Evolutionary conservation across 2,329 filamentous ascomycete genomes (phyloP), one percentile per base, ranked within the genome.

Genomic region (Phialophora expanda): DNA sequence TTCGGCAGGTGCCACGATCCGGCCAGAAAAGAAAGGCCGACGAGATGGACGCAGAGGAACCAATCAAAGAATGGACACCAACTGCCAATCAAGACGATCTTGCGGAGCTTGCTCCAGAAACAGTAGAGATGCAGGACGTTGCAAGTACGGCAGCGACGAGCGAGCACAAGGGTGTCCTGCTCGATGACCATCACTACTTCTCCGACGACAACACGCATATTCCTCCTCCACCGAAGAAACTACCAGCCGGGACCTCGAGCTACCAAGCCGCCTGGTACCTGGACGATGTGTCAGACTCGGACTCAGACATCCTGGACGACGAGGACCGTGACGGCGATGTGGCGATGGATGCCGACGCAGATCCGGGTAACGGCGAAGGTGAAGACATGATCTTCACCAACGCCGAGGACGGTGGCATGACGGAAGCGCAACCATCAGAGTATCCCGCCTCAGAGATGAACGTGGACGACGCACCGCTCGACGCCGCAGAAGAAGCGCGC

Each of bases 171-270:
- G 95, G 94, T 70, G 95, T 99, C 0, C 81, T 99, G 48, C 84
- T 99, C 9, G 95, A 99, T 72, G 94, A 98, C 71, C 94, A 99
- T 77, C 94, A 98, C 76, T 99, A 99, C 78, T 99, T 98, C 75
- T 93, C 93, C 0, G 94, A 98, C 51, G 92, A 95, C 55, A 90
- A 95, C 61, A 80, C 78, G 4, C 83, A 87, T 61, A 81, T 84
- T 20, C 81, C 87, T 20, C 79, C 84, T 41, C 79, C 81, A 34
- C 91, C 91, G 6, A 95, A 89, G 78, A 87, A 87, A 68, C 79
- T 99, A 24, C 95, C 95, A 0, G 91, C 89, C 78, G 95, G 95
- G 69, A 99, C 95, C 2, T 98, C 95, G 46, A 87, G 89, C 63
- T 98, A 97, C 78, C 95, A 99, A 79, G 86, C 93, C 24, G 93